Base-by-base conservation (phyloP, 208 protist species). In the Trypanosomatidae sp. region DNA sequence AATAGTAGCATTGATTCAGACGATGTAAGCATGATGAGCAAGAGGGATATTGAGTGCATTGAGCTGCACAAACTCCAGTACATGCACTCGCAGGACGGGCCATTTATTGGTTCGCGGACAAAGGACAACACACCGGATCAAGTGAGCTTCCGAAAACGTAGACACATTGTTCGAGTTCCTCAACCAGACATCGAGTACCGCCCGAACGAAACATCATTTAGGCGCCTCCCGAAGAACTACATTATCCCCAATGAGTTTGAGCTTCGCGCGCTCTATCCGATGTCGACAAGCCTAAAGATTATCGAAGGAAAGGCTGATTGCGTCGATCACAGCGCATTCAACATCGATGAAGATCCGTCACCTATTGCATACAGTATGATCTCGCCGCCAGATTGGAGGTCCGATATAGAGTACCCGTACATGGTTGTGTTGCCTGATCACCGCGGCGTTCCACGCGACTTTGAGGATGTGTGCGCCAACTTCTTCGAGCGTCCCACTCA, bases 391-490 rank as follows among this genome's bases (percentile, higher is more conserved):
- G 81, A 85, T 50, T 96, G 86, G 86, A 80, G 77, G 28, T 74
- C 80, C 25, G 82, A 89, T 25, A 33, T 76, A 25, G 84, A 91
- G 68, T 87, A 90, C 69, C 91, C 89, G 22, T 96, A 91, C 70
- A 90, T 96, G 85, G 86, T 96, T 19, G 89, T 93, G 9, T 79
- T 94, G 12, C 83, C 89, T 1, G 89, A 96, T 68, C 88, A 94
- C 68, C 67, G 89, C 22, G 91, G 91, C 39, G 75, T 93, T 58
- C 80, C 84, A 13, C 80, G 86, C 1, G 91, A 96, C 74, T 96
- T 96, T 81, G 91, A 94, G 68, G 91, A 96, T 71, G 87, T 96
- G 22, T 96, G 91, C 68, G 91, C 88, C 2, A 91, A 93, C 68
- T 94, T 96, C 58, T 96, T 96, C 79, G 89, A 96, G 71, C 79